Evolutionary conservation across 352 stramenopile genomes (phyloP).

Genomic region (Pythium monospermum): DNA sequence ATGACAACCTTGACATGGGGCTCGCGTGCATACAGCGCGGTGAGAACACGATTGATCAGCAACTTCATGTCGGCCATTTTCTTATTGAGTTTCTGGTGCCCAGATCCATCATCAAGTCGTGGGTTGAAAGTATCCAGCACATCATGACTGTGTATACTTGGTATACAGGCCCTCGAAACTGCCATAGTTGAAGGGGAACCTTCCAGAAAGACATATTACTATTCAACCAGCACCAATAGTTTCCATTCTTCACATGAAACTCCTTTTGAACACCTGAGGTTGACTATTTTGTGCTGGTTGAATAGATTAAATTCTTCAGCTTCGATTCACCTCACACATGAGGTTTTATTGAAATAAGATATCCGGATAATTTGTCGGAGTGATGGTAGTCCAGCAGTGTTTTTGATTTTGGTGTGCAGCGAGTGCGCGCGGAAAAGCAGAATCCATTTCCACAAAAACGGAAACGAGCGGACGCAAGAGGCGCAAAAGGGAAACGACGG

Average conservation of each 20-base stretch:
- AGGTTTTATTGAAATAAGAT: slow-evolving; percentile 10
- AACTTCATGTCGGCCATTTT: slow-evolving; percentile 2
- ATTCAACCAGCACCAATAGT: slow-evolving; percentile 8
- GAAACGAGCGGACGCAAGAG: neutral
- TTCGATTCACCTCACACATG: neutral
- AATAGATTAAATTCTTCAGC: slow-evolving; percentile 1
- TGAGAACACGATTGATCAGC: slow-evolving; percentile 45
- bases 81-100: neutral
- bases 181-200: too few relatives aligned
- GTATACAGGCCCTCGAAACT: too few relatives aligned
- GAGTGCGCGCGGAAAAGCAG: neutral
- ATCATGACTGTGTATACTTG: neutral
- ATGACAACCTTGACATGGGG: slow-evolving; percentile 49
- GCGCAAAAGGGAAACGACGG: neutral
- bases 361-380: slow-evolving; percentile 10
- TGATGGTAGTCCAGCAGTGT: slow-evolving; percentile 15
- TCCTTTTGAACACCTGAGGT: neutral
- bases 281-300: neutral
- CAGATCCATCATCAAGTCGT: too few relatives aligned
- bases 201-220: slow-evolving; percentile 12
- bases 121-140: slow-evolving; percentile 11
- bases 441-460: slow-evolving; percentile 14
- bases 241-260: too few relatives aligned
- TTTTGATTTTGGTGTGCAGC: slow-evolving; percentile 2
- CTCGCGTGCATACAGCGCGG: slow-evolving; percentile 50